Evolutionary conservation across 2,329 filamentous ascomycete species (phyloP), one percentile per base, ranked within the genome.

Genomic region (Zopfia rhizophila): DNA sequence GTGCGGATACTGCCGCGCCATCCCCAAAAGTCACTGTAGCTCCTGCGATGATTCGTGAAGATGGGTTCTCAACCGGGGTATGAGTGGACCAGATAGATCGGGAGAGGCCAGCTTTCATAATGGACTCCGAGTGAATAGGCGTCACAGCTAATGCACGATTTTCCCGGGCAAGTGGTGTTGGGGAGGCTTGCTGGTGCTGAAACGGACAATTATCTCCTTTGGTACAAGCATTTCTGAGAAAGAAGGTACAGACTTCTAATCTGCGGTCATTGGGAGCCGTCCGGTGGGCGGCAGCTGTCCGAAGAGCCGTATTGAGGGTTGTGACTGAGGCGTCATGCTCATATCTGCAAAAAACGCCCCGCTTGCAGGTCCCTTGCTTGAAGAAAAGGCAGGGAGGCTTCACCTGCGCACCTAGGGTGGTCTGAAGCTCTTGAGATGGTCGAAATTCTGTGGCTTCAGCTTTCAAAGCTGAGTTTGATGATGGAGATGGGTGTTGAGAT

Each of bases 11-110:
- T 3, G 16, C 6, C 22, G 32, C 48, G 1, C 52, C 52, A 3
- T 38, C 42, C 13, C n/a, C 38, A 31, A 53, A 53, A 10, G 11
- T 28, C 10, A 55, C 49, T 5, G 40, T 44, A 6, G 52, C 52
- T 13, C 52, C 48, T n/a, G 48, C 39, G 13, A 55, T 44, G 16
- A 3, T 39, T 19, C 41, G 48, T 24, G 51, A 30, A 5, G 18
- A 31, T 13, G 22, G 19, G 13, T 35, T 40, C 17, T 24, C 14
- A 5, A n/a, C 8, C 11, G n/a, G 4, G 14, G 10, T 30, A n/a
- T 14, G 29, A n/a, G n/a, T n/a, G n/a, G n/a, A n/a, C 6, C 29
- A 44, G 18, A 16, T 30, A 4, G 31, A 37, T 29, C n/a, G 7
- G 24, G 23, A 23, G 6, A 30, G 22, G 7, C 24, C 37, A 12